Evolutionary conservation across 75 land plant genomes (phyloP).

Genomic region (Gnetum montanum): DNA sequence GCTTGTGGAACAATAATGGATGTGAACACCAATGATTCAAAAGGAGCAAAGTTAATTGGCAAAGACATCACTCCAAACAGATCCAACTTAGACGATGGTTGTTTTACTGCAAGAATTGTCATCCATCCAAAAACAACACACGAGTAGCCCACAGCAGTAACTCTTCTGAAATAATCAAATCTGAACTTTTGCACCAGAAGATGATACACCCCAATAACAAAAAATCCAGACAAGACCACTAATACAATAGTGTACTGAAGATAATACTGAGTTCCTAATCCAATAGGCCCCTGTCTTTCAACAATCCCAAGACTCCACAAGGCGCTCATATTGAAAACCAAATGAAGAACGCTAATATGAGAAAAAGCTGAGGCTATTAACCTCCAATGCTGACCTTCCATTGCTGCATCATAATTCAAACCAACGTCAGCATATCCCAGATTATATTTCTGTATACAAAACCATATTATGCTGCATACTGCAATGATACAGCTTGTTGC

Average conservation of each 20-base stretch:
- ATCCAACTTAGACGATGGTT: slow-evolving; percentile 85
- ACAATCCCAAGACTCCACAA: slow-evolving; percentile 95
- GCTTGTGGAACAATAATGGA: slow-evolving; percentile 99
- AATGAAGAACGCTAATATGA: slow-evolving; percentile 87
- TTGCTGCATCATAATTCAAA: slow-evolving; percentile 85
- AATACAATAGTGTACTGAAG: slow-evolving; percentile 86
- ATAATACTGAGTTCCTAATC: slow-evolving; percentile 72
- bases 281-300: slow-evolving; percentile 52
- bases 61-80: slow-evolving; percentile 89
- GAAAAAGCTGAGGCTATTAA: slow-evolving; percentile 89
- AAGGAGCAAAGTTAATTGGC: slow-evolving; percentile 97
- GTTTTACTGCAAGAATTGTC: slow-evolving; percentile 92
- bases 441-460: slow-evolving; percentile 80
- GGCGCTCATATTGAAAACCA: slow-evolving; percentile 98
- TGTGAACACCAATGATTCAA: slow-evolving; percentile 91
- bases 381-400: slow-evolving; percentile 93
- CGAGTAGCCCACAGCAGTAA: slow-evolving; percentile 95
- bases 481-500: slow-evolving; percentile 85
- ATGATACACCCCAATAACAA: slow-evolving; percentile 80
- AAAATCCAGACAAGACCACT: slow-evolving; percentile 64
- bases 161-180: slow-evolving; percentile 78
- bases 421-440: slow-evolving; percentile 85
- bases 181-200: slow-evolving; percentile 76
- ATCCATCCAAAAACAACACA: slow-evolving; percentile 99
- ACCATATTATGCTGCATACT: slow-evolving; percentile 84